Percentiles rank a stretch among this genome's conserved stretches.
Conservation (phyloP, 306 rosid species). For the Cucumis hystrix region DNA sequence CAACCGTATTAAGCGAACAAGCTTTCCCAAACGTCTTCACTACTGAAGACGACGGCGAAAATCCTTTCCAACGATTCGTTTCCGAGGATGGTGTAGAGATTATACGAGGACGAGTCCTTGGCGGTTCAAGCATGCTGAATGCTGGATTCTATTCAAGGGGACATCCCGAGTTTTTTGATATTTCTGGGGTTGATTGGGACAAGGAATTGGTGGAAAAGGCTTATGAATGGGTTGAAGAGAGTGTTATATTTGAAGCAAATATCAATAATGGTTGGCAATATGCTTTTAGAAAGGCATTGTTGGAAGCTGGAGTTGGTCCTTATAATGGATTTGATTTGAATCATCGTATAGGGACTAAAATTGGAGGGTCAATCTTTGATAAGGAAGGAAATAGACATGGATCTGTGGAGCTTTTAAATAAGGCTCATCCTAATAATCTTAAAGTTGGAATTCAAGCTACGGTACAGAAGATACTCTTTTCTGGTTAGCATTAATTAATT, state of each 20-base stretch:
- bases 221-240: conserved; percentile 14
- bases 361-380: conserved; percentile 9
- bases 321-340: conserved; percentile 2
- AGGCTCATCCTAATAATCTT: conserved; percentile 1
- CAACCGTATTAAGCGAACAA: not conserved
- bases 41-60: not conserved
- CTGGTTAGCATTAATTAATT: not conserved
- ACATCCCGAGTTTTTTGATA: not conserved
- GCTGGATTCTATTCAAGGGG: conserved; percentile 7
- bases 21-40: not conserved
- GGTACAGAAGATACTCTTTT: conserved; percentile 14
- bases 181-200: conserved; percentile 13
- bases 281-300: not conserved
- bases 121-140: conserved; percentile 17
- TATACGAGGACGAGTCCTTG: conserved; percentile 13
- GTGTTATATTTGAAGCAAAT: not conserved
- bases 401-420: conserved; percentile 13
- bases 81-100: conserved; percentile 16
- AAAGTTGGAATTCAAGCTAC: conserved; percentile 9
- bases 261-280: not conserved
- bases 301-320: conserved; percentile 11
- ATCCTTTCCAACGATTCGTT: not conserved
- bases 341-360: conserved; percentile 8
- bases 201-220: conserved; percentile 7
- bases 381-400: conserved; percentile 4